phyloP scores from a whole-genome alignment of 331 rosid genomes.

The Erythrophleum ivorense region DNA sequence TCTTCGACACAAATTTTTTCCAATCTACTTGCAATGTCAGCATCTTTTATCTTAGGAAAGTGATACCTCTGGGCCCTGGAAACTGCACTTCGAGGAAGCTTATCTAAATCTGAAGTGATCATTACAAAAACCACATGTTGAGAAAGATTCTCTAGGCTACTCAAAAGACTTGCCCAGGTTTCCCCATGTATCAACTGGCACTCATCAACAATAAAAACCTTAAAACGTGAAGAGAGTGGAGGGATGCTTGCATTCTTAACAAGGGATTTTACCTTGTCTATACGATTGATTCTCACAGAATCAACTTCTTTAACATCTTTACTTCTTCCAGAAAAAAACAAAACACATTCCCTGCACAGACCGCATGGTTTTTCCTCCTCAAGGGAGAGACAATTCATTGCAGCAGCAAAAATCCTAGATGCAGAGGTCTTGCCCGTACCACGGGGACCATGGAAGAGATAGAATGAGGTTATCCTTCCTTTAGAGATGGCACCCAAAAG shows the following conservation, averaged over 20 bases:
- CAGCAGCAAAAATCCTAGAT: slow-evolving; percentile 85
- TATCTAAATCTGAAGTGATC: slow-evolving; percentile 78
- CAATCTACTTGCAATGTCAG: slow-evolving; percentile 72
- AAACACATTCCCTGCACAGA: slow-evolving; percentile 71
- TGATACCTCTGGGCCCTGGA: slow-evolving; percentile 80
- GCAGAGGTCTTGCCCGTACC: slow-evolving; percentile 93
- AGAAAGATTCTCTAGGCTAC: slow-evolving; percentile 64
- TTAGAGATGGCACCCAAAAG: slow-evolving; percentile 76
- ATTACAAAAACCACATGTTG: slow-evolving; percentile 77
- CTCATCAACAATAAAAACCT: slow-evolving; percentile 86
- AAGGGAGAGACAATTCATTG: slow-evolving; percentile 77
- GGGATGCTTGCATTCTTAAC: slow-evolving; percentile 63
- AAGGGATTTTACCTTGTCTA: slow-evolving; percentile 67
- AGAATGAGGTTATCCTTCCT: slow-evolving; percentile 74
- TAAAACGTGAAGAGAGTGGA: slow-evolving; percentile 67
- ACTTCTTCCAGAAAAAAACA: slow-evolving; percentile 74
- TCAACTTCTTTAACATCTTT: slow-evolving; percentile 83
- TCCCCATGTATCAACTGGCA: slow-evolving; percentile 75
- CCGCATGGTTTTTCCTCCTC: slow-evolving; percentile 80
- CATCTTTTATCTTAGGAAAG: slow-evolving; percentile 77
- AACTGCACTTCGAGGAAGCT: slow-evolving; percentile 69
- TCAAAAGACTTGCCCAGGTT: slow-evolving; percentile 73
- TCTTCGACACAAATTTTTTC: slow-evolving; percentile 64
- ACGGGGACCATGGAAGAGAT: slow-evolving; percentile 84
- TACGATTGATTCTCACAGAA: slow-evolving; percentile 67